A percentile compares a stretch with the other conserved stretches of the same genome.
These are phyloP conservation scores for Eustoma russellianum DNA, from an alignment of 257 asterid genomes.

Conservation along the genomic window DNA sequence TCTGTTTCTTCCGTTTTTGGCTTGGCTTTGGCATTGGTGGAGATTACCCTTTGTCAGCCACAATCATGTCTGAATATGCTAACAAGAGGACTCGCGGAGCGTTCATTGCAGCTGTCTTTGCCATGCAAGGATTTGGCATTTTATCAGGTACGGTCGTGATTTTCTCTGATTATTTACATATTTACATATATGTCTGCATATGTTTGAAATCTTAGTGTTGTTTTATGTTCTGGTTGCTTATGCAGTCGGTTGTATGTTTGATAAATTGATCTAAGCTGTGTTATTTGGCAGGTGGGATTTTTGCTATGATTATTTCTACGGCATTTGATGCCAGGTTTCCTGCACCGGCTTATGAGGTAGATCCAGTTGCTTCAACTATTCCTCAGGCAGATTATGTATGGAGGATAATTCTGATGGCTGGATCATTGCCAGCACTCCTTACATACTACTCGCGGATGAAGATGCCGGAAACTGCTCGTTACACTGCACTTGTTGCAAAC, in stretches of 20 bases:
- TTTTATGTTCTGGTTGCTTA: too few relatives aligned
- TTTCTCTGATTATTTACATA: too few relatives aligned
- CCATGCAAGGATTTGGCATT: slow-evolving; percentile 48
- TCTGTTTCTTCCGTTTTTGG: slow-evolving; percentile 45
- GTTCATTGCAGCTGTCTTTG: slow-evolving; percentile 40
- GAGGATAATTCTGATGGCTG: slow-evolving; percentile 37
- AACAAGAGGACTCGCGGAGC: slow-evolving; percentile 39
- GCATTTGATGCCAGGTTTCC: slow-evolving; percentile 14
- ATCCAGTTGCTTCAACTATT: slow-evolving; percentile 24
- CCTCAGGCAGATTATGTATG: slow-evolving; percentile 40
- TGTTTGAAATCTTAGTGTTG: too few relatives aligned
- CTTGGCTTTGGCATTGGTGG: slow-evolving; percentile 46
- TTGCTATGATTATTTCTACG: slow-evolving; percentile 26
- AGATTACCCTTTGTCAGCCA: slow-evolving; percentile 46
- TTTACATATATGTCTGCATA: too few relatives aligned
- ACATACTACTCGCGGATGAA: slow-evolving; percentile 39
- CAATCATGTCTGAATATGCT: slow-evolving; percentile 45
- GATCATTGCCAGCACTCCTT: slow-evolving; percentile 31
- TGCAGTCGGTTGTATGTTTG: too few relatives aligned
- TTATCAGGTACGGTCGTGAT: slow-evolving; percentile 20
- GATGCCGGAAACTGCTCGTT: slow-evolving; percentile 49
- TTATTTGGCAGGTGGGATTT: slow-evolving; percentile 21
- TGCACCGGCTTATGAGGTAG: slow-evolving; percentile 23
- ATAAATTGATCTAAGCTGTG: too few relatives aligned
- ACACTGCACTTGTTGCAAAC: slow-evolving; percentile 41